Conservation (phyloP, 129 eudicot genomes). For the Solidago caesia region DNA sequence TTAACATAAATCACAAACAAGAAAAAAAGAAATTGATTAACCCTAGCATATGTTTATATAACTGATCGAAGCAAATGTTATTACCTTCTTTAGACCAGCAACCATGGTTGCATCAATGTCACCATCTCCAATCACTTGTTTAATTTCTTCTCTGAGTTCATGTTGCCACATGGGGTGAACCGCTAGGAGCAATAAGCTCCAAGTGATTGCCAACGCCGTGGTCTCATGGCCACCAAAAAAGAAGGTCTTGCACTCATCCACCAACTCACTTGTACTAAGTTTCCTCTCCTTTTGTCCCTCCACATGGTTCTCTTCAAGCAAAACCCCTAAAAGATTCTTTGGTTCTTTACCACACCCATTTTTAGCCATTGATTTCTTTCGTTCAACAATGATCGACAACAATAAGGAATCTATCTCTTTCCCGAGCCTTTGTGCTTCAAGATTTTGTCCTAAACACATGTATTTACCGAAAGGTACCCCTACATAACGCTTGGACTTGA, state of each 20-base stretch:
- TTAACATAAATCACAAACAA: background rate
- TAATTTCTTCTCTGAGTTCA: constrained; percentile 72
- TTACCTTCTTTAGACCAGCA: constrained; percentile 90
- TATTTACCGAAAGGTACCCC: constrained; percentile 85
- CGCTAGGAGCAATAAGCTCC: constrained; percentile 79
- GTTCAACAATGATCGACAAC: constrained; percentile 43
- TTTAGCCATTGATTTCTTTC: constrained; percentile 29
- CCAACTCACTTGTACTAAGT: constrained; percentile 61
- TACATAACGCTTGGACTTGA: constrained; percentile 67
- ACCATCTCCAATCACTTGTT: constrained; percentile 66
- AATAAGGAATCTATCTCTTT: constrained; percentile 68
- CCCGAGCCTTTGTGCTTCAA: constrained; percentile 66
- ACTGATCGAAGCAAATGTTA: background rate
- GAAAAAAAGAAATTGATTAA: background rate
- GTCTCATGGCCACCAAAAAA: constrained; percentile 97
- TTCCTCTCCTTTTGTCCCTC: constrained; percentile 41
- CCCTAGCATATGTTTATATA: constrained; percentile 15
- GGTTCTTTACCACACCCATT: constrained; percentile 17
- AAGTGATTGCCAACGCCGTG: constrained; percentile 77
- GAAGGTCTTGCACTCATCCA: constrained; percentile 95
- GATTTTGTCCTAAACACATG: constrained; percentile 52
- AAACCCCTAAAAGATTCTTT: constrained; percentile 64
- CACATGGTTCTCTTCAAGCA: constrained; percentile 45
- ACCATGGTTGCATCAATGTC: constrained; percentile 68
- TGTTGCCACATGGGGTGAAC: constrained; percentile 78